These are phyloP conservation scores for Quercus glauca DNA, from an alignment of 306 rosid species.

Conservation along the genomic window DNA sequence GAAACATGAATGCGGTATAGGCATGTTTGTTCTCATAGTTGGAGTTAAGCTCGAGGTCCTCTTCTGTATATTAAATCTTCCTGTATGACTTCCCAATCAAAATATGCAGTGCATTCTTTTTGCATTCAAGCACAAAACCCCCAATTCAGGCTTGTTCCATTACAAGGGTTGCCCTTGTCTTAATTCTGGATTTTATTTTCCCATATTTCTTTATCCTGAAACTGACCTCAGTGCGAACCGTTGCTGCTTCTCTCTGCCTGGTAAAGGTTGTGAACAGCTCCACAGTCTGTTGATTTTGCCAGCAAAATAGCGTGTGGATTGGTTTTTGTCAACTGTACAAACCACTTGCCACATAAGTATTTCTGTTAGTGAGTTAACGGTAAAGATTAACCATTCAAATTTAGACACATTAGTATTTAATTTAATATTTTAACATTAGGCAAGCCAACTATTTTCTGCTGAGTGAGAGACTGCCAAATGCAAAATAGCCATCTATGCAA, in stretches of 20 bases:
- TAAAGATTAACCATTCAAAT: too few relatives aligned
- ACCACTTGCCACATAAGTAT: too few relatives aligned
- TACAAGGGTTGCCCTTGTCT: not conserved
- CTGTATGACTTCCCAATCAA: constrained; percentile 33
- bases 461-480: too few relatives aligned
- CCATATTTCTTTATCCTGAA: not conserved
- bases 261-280: not conserved
- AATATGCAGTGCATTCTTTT: constrained; percentile 20
- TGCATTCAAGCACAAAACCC: constrained; percentile 2
- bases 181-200: not conserved
- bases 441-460: too few relatives aligned
- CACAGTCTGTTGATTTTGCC: too few relatives aligned
- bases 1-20: constrained; percentile 39
- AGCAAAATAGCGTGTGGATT: too few relatives aligned
- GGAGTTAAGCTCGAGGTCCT: constrained; percentile 35
- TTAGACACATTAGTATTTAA: too few relatives aligned
- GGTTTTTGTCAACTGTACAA: too few relatives aligned
- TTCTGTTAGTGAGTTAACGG: too few relatives aligned
- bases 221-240: not conserved
- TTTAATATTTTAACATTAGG: too few relatives aligned
- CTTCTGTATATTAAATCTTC: constrained; percentile 49
- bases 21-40: constrained; percentile 27
- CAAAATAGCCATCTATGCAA: too few relatives aligned
- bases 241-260: not conserved
- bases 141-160: not conserved